Percentiles rank a stretch among this genome's conserved stretches.
These are phyloP conservation scores for Penicillium alfredii DNA, from an alignment of 495 filamentous ascomycete species.

Conservation along the genomic window DNA sequence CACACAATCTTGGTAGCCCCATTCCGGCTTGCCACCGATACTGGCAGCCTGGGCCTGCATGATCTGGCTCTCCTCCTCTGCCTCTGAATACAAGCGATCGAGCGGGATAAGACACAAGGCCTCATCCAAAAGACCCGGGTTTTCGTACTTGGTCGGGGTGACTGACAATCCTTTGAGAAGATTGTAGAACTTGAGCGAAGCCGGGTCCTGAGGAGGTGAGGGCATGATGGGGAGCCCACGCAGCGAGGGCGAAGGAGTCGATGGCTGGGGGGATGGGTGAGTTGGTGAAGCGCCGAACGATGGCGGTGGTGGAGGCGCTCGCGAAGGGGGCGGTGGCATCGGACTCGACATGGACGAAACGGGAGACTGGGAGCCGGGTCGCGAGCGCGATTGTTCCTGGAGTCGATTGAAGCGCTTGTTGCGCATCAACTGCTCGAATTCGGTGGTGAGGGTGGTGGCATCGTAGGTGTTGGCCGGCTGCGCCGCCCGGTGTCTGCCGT, in stretches of 20 bases:
- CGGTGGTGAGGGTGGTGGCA: conserved; percentile 46
- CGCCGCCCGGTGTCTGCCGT: conserved; percentile 31
- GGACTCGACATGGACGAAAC: conserved; percentile 30
- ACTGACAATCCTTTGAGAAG: conserved; percentile 72
- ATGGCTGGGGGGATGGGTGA: conserved; percentile 33
- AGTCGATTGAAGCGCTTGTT: conserved; percentile 75
- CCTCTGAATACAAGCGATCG: conserved; percentile 88
- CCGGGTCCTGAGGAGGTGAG: conserved; percentile 65
- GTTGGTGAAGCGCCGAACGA: conserved; percentile 31
- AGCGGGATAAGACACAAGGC: conserved; percentile 79
- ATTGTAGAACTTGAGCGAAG: conserved; percentile 77
- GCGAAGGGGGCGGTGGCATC: conserved; percentile 39
- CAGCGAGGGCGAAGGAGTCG: conserved; percentile 53
- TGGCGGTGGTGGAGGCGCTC: conserved; percentile 34
- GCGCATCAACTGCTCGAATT: conserved; percentile 74
- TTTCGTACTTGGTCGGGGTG: conserved; percentile 90
- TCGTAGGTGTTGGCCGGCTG: conserved; percentile 36
- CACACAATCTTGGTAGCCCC: conserved; percentile 98
- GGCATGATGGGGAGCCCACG: conserved; percentile 77
- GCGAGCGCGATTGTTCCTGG: conserved; percentile 49
- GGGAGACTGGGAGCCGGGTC: conserved; percentile 48
- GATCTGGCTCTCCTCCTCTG: conserved; percentile 86
- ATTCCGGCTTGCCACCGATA: conserved; percentile 77
- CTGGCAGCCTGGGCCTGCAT: conserved; percentile 80
- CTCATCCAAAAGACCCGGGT: conserved; percentile 92